Evolutionary conservation across 768 basidiomycete genomes (phyloP).

Genomic region (Pleurotus giganteus): DNA sequence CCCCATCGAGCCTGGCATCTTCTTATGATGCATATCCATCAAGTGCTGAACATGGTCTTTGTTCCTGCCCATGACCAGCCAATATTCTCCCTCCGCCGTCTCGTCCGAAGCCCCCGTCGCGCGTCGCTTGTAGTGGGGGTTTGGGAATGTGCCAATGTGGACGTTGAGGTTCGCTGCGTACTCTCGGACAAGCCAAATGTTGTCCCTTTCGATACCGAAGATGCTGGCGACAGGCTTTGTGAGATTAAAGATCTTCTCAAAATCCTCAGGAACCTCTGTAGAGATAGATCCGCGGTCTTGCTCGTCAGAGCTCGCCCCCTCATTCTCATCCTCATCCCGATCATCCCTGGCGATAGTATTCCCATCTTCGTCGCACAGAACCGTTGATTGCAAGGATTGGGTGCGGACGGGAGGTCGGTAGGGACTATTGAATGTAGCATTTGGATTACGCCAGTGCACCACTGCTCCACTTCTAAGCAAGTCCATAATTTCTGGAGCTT

Average conservation of each 20-base stretch:
- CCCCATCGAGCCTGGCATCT: slow-evolving; percentile 19
- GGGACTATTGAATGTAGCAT: slow-evolving; percentile 1
- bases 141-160: slow-evolving; percentile 22
- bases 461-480: background rate
- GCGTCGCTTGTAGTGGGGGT: background rate
- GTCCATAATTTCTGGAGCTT: background rate
- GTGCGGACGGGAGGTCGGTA: background rate
- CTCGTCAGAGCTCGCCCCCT: background rate
- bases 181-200: slow-evolving; percentile 21
- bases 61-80: slow-evolving; percentile 30
- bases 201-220: slow-evolving; percentile 24
- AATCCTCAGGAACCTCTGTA: background rate
- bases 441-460: slow-evolving; percentile 2
- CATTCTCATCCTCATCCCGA: slow-evolving; percentile 6
- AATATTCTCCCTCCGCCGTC: slow-evolving; percentile 15
- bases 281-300: background rate
- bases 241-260: slow-evolving; percentile 4
- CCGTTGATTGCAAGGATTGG: slow-evolving; percentile 1
- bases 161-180: slow-evolving; percentile 25
- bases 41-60: slow-evolving; percentile 24
- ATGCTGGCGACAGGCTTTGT: slow-evolving; percentile 26
- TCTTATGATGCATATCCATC: slow-evolving; percentile 20
- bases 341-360: slow-evolving; percentile 17
- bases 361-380: slow-evolving; percentile 18
- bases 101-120: slow-evolving; percentile 6